These are phyloP conservation scores for Pichia rugopelliculosa DNA, from an alignment of 805 yeast species.

Conservation along the genomic window DNA sequence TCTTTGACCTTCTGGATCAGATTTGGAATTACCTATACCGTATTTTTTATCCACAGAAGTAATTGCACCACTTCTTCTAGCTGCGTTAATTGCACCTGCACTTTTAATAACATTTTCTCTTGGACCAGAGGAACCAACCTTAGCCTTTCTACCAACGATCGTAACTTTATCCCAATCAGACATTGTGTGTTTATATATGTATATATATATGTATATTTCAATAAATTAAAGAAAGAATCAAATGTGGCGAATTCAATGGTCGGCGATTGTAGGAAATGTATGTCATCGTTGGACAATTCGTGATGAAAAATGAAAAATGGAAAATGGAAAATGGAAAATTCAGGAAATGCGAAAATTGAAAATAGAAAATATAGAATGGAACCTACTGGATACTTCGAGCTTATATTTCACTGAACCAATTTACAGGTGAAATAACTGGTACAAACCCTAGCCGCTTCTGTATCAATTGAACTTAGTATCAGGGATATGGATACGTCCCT, in stretches of 20 bases:
- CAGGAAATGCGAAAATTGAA: no score
- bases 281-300: no score
- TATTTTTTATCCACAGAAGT: conserved; percentile 92
- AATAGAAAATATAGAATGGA: no score
- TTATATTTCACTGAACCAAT: no score
- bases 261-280: no score
- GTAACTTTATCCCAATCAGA: conserved; percentile 92
- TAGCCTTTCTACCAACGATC: conserved; percentile 80
- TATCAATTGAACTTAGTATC: no score
- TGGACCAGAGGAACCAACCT: conserved; percentile 79
- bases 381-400: no score
- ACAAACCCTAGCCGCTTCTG: no score
- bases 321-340: no score
- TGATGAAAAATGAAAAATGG: no score
- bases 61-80: conserved; percentile 86
- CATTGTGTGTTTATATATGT: conserved; percentile 17
- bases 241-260: neutral
- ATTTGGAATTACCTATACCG: conserved; percentile 52
- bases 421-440: no score
- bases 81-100: conserved; percentile 76
- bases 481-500: no score
- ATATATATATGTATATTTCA: neutral
- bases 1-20: conserved; percentile 89
- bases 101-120: conserved; percentile 77
- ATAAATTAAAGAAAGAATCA: neutral